These are phyloP conservation scores for Botrytis medusae DNA, from an alignment of 2,329 filamentous ascomycete species.

Conservation along the genomic window DNA sequence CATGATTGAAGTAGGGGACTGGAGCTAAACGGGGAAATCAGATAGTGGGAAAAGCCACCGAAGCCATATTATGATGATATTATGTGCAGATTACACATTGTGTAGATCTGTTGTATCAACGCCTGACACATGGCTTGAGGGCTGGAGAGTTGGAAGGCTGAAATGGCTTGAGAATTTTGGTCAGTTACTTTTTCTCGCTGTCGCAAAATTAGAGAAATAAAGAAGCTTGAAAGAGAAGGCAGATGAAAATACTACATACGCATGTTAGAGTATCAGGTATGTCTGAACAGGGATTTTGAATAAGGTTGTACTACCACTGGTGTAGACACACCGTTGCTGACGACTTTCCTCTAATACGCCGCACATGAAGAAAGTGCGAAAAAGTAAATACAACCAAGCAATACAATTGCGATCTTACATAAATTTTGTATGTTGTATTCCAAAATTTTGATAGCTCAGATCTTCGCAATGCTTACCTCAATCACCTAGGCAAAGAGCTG, in stretches of 20 bases:
- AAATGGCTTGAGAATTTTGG: background rate
- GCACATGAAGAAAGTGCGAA: background rate
- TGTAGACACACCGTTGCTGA: background rate
- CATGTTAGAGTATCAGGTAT: background rate
- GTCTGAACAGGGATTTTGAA: background rate
- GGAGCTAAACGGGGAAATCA: background rate
- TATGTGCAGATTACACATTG: background rate
- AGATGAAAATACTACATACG: background rate
- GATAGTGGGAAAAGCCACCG: background rate
- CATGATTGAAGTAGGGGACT: background rate
- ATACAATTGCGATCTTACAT: background rate
- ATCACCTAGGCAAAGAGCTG: background rate
- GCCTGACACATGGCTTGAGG: slow-evolving; percentile 5
- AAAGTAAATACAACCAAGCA: background rate
- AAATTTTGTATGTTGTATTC: background rate
- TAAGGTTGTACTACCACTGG: background rate
- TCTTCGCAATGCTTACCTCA: slow-evolving; percentile 1
- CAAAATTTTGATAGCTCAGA: slow-evolving; percentile 6
- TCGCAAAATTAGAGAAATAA: background rate
- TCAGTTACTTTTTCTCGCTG: background rate
- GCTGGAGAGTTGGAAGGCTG: background rate
- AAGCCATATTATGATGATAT: background rate
- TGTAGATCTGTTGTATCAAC: slow-evolving; percentile 1
- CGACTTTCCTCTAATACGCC: background rate
- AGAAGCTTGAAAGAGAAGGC: background rate